Evolutionary conservation across 345 rosid genomes (phyloP), one percentile per base, ranked within the genome.

Genomic region (Laguncularia racemosa): DNA sequence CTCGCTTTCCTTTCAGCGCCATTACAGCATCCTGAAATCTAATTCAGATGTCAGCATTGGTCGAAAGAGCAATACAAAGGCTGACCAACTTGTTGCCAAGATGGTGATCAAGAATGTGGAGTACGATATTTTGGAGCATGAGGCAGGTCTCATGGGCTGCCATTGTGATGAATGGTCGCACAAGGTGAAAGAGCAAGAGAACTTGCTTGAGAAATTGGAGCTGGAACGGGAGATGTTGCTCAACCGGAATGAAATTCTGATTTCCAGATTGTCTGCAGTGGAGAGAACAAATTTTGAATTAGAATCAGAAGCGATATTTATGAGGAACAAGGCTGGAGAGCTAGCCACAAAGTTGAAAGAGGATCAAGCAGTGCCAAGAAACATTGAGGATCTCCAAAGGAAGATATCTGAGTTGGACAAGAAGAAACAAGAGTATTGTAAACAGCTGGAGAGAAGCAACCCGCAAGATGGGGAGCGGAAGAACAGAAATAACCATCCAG

Each of bases 321-420:
- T 82, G 73, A 80, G 65, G 71, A 71, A 68, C 20, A 78, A 78
- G 66, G 88, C 85, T 33, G 74, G 56, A 49, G 85, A 83, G 57
- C 83, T 84, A 1, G 78, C 82, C 9, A 60, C 80, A 56, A 72
- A 70, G 63, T 60, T 77, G 83, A 84, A 78, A 55, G 91, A 79
- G 62, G 88, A 84, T 48, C 76, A 76, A 38, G 77, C 76, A 23
- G 76, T 76, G 16, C 68, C 69, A 5, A 65, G 73, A 18, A 81
- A 74, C 55, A 66, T 68, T 23, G 54, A 73, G 12, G 62, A 79
- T 55, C 83, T 68, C 46, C 72, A 75, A 16, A 68, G 44, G 20
- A 71, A 71, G 56, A 68, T 75, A 18, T 40, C 62, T 40, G 81
- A 76, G 55, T 44, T 84, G 67, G 85, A 84, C 78, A 68, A 64